Base-by-base conservation (phyloP, 1,284 basidiomycete species). In the Cryptococcus hybrid region DNA sequence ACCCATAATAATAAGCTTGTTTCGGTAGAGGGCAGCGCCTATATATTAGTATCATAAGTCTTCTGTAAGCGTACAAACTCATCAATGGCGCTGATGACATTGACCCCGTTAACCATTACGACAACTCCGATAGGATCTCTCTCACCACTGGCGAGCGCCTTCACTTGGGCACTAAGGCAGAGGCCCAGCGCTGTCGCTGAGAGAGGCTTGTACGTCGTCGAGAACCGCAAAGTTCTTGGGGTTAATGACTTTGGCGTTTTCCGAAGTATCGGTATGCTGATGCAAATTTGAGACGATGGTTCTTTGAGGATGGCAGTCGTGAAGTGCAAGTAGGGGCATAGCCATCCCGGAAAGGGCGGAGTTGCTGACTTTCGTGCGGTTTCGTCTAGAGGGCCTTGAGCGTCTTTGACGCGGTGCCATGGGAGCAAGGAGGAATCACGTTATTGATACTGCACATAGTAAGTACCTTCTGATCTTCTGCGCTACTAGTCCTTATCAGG, bases 81-180 rank as follows among this genome's bases (percentile, higher is more conserved):
- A 71, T 88, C 88, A 68, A 89, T 90, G 9, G 86, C 87, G 84
- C 89, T 89, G 69, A 85, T 81, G 7, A 84, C 86, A 76, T 67
- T 80, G 71, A 49, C 86, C 7, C 7, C 24, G 5, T 24, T 44
- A 24, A 13, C 13, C 30, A 30, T 30, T 30, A 30, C 30, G 4
- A 30, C 30, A 3, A 30, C 30, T 3, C 30, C 4, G 30, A 4
- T 4, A 30, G 30, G 30, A 69, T 83, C 84, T 3, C 66, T 60
- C 24, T 65, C 60, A 13, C 78, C 68, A 40, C 68, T 60, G 30
- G 55, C 61, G 13, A 88, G 80, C 56, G 85, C 83, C 43, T 88
- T 81, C 76, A n/a, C 39, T 49, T 24, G 43, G 36, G 80, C 59
- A 82, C 79, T 51, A 80, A 72, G 50, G 80, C 70, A 24, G 79